Percentiles rank a stretch among this genome's conserved stretches.
These are phyloP conservation scores for Didymellaceae sp. DNA, from an alignment of 2,329 filamentous ascomycete species.

Conservation along the genomic window DNA sequence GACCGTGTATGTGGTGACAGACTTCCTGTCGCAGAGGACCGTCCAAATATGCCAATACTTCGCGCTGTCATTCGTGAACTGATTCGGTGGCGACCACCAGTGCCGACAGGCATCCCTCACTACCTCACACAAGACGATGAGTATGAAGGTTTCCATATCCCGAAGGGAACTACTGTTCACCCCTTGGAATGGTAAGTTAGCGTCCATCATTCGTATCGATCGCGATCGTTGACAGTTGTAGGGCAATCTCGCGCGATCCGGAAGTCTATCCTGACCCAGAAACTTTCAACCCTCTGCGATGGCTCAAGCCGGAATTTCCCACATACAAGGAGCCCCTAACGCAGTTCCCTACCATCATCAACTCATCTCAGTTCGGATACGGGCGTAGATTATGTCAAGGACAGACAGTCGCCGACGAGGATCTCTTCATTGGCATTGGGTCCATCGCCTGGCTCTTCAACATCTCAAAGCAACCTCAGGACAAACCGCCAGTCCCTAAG, in stretches of 20 bases:
- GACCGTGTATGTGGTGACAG: constrained; percentile 50
- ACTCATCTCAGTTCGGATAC: constrained; percentile 62
- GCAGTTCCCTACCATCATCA: constrained; percentile 60
- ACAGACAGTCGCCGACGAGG: constrained; percentile 51
- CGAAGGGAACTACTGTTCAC: constrained; percentile 58
- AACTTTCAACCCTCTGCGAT: constrained; percentile 61
- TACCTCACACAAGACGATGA: constrained; percentile 61
- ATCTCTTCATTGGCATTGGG: constrained; percentile 52
- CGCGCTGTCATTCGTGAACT: constrained; percentile 49
- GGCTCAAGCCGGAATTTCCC: constrained; percentile 65
- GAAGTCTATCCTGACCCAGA: constrained; percentile 72
- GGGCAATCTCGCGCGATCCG: constrained; percentile 61
- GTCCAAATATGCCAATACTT: constrained; percentile 49
- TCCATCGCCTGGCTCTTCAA: constrained; percentile 56
- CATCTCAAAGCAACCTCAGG: constrained; percentile 36
- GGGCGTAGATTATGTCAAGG: constrained; percentile 58
- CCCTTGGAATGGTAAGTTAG: constrained; percentile 52
- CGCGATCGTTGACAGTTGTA: constrained; percentile 29
- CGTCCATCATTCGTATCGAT: not conserved
- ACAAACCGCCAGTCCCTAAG: constrained; percentile 18
- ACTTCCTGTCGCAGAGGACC: constrained; percentile 46
- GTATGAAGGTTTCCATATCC: constrained; percentile 64
- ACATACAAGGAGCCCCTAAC: constrained; percentile 60
- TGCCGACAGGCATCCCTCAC: constrained; percentile 60
- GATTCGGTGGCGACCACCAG: constrained; percentile 54